Base-by-base conservation (phyloP, 2,329 filamentous ascomycete species). In the Beauveria caledonica region DNA sequence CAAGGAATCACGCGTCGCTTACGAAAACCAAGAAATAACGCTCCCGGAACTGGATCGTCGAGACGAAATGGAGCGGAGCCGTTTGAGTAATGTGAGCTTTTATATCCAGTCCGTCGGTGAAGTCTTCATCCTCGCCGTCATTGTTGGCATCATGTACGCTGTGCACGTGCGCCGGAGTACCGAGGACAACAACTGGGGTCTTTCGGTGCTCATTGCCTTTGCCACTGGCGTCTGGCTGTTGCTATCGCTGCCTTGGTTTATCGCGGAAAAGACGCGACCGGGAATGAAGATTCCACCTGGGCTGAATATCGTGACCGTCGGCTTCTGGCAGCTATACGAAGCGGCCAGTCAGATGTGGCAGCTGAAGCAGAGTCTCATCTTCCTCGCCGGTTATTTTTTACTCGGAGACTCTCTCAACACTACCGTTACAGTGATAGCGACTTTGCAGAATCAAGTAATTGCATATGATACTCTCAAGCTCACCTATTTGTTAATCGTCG, bases 361-460 rank as follows among this genome's bases (percentile, higher is more conserved):
- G 42, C 71, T 89, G 49, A 85, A 83, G 68, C 86, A 89, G 71
- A 86, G 80, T 63, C 69, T 88, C 29, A 74, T 87, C 19, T 89
- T 88, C 68, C 77, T 89, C 0, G 78, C 84, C 46, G 84, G 82
- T 3, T 89, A 87, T 67, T 88, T 89, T 68, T 74, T 89, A 2
- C 78, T 89, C 0, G 86, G 84, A n/a, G 86, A 89, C 70, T 85
- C 82, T 1, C 75, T 88, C 40, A 88, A 88, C 69, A 89, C 86
- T 0, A 87, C 86, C 0, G 83, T 88, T 5, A 88, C 86, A 0
- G 85, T 89, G 23, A 84, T 89, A 36, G 77, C 74, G 0, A 88
- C 85, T 0, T 71, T 88, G 5, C 86, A 89, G 67, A 88, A 88
- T 64, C 77, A 77, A 40, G 79, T 88, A 4, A 84, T 88, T 3